Percentiles rank a stretch among this genome's conserved stretches.
phyloP scores from a whole-genome alignment of 148 eudicot genomes.

The Cornus florida region DNA sequence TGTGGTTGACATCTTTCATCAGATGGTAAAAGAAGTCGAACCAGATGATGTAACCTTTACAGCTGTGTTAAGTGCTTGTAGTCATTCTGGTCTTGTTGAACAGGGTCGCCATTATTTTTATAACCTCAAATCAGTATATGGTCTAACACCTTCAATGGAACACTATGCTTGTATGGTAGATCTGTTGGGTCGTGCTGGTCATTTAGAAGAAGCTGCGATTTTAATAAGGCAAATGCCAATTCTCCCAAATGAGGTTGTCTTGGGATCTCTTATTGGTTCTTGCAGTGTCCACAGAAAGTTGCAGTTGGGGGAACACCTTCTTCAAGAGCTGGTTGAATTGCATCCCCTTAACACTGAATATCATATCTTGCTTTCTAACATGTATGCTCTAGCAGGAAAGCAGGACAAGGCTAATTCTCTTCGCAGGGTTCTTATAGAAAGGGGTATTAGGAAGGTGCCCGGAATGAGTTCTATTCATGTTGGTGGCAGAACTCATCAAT shows the following conservation, averaged over 20 bases:
- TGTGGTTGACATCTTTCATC: slow-evolving; percentile 25
- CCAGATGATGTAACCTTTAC: slow-evolving; percentile 42
- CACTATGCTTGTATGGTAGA: slow-evolving; percentile 44
- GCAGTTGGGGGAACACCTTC: slow-evolving; percentile 24
- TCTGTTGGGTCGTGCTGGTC: slow-evolving; percentile 41
- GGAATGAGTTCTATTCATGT: slow-evolving; percentile 38
- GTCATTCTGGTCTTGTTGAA: slow-evolving; percentile 41
- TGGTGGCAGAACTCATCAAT: slow-evolving; percentile 26
- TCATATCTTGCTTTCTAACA: slow-evolving; percentile 29
- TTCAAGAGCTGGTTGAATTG: slow-evolving; percentile 24
- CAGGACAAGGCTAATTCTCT: slow-evolving; percentile 20
- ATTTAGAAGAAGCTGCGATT: slow-evolving; percentile 30
- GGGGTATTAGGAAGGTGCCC: slow-evolving; percentile 36
- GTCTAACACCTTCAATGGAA: slow-evolving; percentile 34
- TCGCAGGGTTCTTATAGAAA: slow-evolving; percentile 18
- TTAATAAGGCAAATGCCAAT: slow-evolving; percentile 37
- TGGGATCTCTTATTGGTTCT: slow-evolving; percentile 41
- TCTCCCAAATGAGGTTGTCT: slow-evolving; percentile 32
- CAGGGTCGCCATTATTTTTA: slow-evolving; percentile 27
- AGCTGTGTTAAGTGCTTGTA: slow-evolving; percentile 36
- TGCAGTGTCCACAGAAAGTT: slow-evolving; percentile 29
- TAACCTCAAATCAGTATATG: slow-evolving; percentile 21
- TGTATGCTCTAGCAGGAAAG: slow-evolving; percentile 31
- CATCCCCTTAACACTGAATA: slow-evolving; percentile 32
- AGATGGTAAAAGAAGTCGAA: slow-evolving; percentile 32